Base-by-base conservation (phyloP, 2,329 filamentous ascomycete genomes). In the Penicillium capsulatum region DNA sequence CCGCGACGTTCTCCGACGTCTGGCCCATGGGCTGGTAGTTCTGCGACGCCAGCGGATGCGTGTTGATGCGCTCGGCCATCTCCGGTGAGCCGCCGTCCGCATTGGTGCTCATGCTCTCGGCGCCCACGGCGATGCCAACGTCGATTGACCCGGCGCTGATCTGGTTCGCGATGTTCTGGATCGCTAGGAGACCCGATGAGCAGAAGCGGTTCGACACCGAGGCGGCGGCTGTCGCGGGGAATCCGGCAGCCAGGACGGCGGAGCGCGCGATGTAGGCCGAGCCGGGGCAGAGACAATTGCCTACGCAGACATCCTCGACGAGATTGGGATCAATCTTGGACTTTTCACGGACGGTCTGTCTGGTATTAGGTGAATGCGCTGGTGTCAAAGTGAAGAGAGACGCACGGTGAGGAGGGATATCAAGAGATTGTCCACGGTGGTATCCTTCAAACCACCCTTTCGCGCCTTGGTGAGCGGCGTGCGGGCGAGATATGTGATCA, bases 21-120 rank as follows among this genome's bases (percentile, higher is more conserved):
- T 87, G 78, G 47, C 90, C 90, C 90, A 96, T 96, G 59, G 87
- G 81, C 14, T 95, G 88, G 69, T 87, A 90, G 77, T 91, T 96
- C 75, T 94, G 91, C 53, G 83, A 84, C 11, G 88, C 80, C 60
- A 90, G 79, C 40, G 79, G 77, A 71, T 89, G 77, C 45, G 72
- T 73, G 59, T 90, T 81, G 53, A 96, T 80, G 37, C 83, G 74
- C 38, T 89, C 82, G 16, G 84, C 89, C 76, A 95, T 91, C 65
- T 94, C 86, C 42, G 82, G 77, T 42, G 90, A 88, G 17, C 72
- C 73, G 17, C 86, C 86, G 28, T 90, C 90, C 63, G 94, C 91
- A 60, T 94, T 84, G 40, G 75, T 76, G 63, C 80, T 87, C 90
- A 96, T 96, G 72, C 84, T 91, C 78, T 96, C 90, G 7, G 92